Percentiles rank a stretch among this genome's conserved stretches.
Conservation (phyloP, 495 filamentous ascomycete genomes). For the Neurospora sp. region DNA sequence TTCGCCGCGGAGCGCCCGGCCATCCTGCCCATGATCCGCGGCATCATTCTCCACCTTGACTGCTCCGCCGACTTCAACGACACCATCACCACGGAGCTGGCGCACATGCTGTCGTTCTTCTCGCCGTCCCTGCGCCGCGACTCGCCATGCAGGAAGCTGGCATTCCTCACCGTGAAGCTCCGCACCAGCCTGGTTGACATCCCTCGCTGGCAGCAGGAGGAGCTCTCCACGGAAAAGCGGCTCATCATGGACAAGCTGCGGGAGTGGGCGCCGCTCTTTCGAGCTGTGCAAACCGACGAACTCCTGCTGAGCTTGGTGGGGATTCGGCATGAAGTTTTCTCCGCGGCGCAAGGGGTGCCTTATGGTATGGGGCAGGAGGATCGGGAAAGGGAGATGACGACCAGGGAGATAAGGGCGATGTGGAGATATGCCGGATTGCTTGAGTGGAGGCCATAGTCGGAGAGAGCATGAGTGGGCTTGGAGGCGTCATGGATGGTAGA, state of each 20-base stretch:
- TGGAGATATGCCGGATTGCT: not conserved
- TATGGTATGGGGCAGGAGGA: not conserved
- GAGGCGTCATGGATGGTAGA: not conserved
- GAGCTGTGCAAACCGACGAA: not conserved
- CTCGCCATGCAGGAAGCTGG: not conserved
- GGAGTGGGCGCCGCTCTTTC: not conserved
- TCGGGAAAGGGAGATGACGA: not conserved
- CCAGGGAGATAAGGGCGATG: not conserved
- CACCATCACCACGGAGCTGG: not conserved
- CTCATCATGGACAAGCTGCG: not conserved
- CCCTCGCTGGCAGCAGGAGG: not conserved
- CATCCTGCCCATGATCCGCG: not conserved
- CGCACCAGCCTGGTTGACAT: not conserved
- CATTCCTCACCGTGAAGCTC: not conserved
- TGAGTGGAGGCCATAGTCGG: not conserved
- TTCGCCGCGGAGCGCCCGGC: slow-evolving; percentile 4
- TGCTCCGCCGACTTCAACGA: not conserved
- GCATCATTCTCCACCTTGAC: not conserved
- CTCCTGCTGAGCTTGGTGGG: not conserved
- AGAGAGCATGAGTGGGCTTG: not conserved
- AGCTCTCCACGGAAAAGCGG: not conserved
- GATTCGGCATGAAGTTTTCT: not conserved
- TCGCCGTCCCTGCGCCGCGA: not conserved
- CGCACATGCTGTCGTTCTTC: not conserved
- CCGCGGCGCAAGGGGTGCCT: not conserved